Conservation (phyloP, 1,284 basidiomycete species). For the Crocinoboletus sp. region DNA sequence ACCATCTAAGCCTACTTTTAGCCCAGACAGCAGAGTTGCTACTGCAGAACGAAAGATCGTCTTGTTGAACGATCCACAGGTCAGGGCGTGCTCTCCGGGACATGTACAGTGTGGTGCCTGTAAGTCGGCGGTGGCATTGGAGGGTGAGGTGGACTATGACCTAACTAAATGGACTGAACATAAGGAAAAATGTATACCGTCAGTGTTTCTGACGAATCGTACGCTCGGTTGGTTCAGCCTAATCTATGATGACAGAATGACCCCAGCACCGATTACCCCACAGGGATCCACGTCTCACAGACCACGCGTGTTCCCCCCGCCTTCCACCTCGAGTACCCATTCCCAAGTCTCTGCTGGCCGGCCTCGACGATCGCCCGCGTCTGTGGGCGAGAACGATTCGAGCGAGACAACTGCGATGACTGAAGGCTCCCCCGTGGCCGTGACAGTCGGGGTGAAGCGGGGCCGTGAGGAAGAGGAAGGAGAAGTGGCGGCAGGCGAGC, state of each 20-base stretch:
- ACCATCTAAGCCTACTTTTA: slow-evolving; percentile 27
- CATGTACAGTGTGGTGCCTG: slow-evolving; percentile 52
- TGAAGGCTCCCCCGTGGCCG: slow-evolving; percentile 23
- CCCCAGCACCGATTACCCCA: slow-evolving; percentile 20
- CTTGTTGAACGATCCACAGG: slow-evolving; percentile 58
- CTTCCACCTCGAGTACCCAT: slow-evolving; percentile 16
- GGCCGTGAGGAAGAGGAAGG: slow-evolving; percentile 36
- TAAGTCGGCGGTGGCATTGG: slow-evolving; percentile 38
- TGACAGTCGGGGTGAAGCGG: slow-evolving; percentile 43
- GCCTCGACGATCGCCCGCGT: slow-evolving; percentile 30
- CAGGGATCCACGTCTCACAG: slow-evolving; percentile 15
- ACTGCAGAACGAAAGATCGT: slow-evolving; percentile 54
- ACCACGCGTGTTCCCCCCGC: slow-evolving; percentile 15
- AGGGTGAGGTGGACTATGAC: slow-evolving; percentile 50
- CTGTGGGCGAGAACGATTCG: slow-evolving; percentile 32
- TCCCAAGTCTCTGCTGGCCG: slow-evolving; percentile 13
- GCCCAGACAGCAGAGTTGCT: slow-evolving; percentile 52
- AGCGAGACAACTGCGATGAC: slow-evolving; percentile 41
- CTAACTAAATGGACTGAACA: slow-evolving; percentile 56
- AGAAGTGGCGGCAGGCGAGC: slow-evolving; percentile 34
- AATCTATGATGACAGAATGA: slow-evolving; percentile 13
- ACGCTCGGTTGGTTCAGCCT: slow-evolving; percentile 5
- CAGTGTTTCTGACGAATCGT: slow-evolving; percentile 21
- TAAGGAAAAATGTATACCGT: slow-evolving; percentile 48
- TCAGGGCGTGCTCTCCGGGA: slow-evolving; percentile 40